These are phyloP conservation scores for Colletotrichum sp. DNA, from an alignment of 2,329 filamentous ascomycete species.

Conservation along the genomic window DNA sequence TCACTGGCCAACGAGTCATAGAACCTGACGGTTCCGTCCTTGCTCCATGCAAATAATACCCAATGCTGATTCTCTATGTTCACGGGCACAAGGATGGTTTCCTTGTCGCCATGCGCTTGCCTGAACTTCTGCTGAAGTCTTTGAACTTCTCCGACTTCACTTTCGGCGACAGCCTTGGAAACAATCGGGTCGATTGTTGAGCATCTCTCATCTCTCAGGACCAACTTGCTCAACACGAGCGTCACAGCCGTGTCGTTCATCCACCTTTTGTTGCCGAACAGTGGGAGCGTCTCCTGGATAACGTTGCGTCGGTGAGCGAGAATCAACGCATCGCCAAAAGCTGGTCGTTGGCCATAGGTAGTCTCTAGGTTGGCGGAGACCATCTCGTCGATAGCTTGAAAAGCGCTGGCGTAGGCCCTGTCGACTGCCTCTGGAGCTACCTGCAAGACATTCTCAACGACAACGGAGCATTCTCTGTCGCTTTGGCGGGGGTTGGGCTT, in stretches of 20 bases:
- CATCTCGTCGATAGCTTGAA: neutral
- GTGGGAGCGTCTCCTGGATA: neutral
- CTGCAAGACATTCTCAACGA: neutral
- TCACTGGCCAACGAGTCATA: neutral
- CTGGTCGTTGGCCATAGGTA: neutral
- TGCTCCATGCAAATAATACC: neutral
- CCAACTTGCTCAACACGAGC: neutral
- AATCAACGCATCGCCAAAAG: neutral
- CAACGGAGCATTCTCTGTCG: neutral
- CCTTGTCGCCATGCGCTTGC: neutral
- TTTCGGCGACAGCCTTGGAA: neutral
- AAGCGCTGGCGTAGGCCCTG: neutral
- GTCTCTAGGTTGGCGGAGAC: neutral
- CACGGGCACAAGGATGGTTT: neutral
- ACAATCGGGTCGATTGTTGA: neutral
- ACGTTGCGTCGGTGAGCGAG: neutral
- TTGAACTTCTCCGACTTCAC: neutral
- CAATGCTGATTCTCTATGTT: neutral
- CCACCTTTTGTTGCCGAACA: fast-evolving
- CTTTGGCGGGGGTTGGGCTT: neutral
- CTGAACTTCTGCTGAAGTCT: neutral
- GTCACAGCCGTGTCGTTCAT: neutral
- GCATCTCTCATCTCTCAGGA: neutral
- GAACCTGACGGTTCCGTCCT: neutral
- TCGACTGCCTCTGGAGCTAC: neutral